Conservation (phyloP, 2,329 filamentous ascomycete species). For the Tolypocladium ovalisporum region DNA sequence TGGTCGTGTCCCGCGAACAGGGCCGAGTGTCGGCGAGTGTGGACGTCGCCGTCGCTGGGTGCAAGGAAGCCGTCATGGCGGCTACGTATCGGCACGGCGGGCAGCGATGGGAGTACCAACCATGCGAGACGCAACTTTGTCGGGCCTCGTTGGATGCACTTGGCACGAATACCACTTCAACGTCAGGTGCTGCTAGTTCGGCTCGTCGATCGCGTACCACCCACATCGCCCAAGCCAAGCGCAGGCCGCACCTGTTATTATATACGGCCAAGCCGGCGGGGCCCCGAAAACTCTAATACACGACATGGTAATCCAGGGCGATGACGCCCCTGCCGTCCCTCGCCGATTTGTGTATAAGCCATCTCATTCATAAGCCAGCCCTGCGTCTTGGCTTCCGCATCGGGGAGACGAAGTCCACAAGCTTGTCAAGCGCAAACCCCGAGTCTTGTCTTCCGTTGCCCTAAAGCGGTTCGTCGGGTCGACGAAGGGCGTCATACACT, state of each 20-base stretch:
- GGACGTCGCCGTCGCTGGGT: not conserved
- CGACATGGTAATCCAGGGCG: not conserved
- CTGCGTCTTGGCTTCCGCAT: not conserved
- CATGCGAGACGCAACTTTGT: not conserved
- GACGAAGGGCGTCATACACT: not conserved
- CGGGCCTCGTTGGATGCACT: not conserved
- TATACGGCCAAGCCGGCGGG: not conserved
- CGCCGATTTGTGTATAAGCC: too few species aligned
- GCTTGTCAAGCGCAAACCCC: not conserved
- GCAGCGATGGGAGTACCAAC: not conserved
- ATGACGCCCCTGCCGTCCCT: not conserved
- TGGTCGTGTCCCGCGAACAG: not conserved
- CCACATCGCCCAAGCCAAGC: not conserved
- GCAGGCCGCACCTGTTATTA: not conserved
- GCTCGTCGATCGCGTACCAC: not conserved
- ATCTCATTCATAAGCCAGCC: too few species aligned
- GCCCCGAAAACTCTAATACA: not conserved
- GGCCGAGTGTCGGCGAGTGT: not conserved
- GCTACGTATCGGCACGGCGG: not conserved
- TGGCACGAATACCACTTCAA: not conserved
- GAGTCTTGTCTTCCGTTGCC: not conserved
- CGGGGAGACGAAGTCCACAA: not conserved
- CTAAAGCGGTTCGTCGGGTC: not conserved
- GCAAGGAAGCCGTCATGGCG: not conserved
- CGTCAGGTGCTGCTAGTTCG: not conserved